These are phyloP conservation scores for Turritis glabra DNA, from an alignment of 345 rosid species.

Conservation along the genomic window DNA sequence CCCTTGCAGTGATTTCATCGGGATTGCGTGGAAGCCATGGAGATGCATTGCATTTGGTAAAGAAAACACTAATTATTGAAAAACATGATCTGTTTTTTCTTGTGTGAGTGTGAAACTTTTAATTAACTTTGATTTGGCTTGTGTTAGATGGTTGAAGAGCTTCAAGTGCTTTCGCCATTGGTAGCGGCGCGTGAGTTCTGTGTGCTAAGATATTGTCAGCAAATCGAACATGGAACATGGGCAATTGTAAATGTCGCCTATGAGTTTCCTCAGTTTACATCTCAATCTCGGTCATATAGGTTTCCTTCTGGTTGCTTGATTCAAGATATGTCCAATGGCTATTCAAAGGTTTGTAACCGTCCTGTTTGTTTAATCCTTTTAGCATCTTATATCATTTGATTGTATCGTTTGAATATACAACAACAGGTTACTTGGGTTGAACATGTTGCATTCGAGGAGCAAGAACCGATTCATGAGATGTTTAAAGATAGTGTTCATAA, in stretches of 20 bases:
- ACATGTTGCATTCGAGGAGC: constrained; percentile 78
- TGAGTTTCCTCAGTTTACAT: constrained; percentile 65
- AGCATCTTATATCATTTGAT: constrained; percentile 12
- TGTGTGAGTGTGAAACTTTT: background rate
- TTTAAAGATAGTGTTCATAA: constrained; percentile 59
- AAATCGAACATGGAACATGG: constrained; percentile 88
- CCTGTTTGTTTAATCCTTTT: background rate
- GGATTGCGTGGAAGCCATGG: constrained; percentile 56
- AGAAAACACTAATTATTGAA: background rate
- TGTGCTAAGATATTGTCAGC: constrained; percentile 76
- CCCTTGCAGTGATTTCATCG: constrained; percentile 70
- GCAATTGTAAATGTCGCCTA: constrained; percentile 79
- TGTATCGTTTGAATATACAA: background rate
- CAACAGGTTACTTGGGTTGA: constrained; percentile 90
- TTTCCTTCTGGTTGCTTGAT: constrained; percentile 97
- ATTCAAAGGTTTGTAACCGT: constrained; percentile 68
- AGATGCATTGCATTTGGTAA: constrained; percentile 37
- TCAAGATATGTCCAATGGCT: constrained; percentile 92
- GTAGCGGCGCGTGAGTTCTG: constrained; percentile 75
- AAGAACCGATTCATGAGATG: constrained; percentile 50
- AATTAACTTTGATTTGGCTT: background rate
- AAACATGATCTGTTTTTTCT: background rate
- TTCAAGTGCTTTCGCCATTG: constrained; percentile 85
- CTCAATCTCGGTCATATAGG: constrained; percentile 55
- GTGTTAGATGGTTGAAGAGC: constrained; percentile 68